These are phyloP conservation scores for Angophora floribunda DNA, from an alignment of 345 rosid genomes.

Conservation along the genomic window DNA sequence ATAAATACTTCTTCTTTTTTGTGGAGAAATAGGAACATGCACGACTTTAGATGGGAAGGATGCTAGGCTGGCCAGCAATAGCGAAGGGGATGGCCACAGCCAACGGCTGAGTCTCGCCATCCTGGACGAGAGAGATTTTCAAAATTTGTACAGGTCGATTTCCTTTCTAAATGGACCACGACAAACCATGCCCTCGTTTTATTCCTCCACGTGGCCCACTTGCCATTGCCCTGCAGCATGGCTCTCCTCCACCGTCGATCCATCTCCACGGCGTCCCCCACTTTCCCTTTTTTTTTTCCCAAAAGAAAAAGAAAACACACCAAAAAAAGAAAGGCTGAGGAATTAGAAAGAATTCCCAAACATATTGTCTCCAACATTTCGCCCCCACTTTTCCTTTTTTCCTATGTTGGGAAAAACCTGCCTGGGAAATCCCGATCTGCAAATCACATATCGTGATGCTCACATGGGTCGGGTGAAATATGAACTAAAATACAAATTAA, in stretches of 20 bases:
- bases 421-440: not conserved
- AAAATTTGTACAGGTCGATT: not conserved
- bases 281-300: too few species aligned
- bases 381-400: not conserved
- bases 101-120: not conserved
- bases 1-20: not conserved
- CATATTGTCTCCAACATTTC: not conserved
- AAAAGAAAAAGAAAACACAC: too few species aligned
- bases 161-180: not conserved
- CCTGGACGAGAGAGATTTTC: not conserved
- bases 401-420: not conserved
- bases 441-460: not conserved
- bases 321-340: not conserved
- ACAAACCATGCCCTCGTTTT: not conserved
- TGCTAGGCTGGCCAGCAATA: not conserved
- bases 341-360: not conserved
- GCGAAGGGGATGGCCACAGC: not conserved
- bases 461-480: rapidly evolving
- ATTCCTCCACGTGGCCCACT: not conserved
- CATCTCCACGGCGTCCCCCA: not conserved
- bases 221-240: not conserved
- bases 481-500: not conserved
- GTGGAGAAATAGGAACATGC: not conserved
- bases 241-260: not conserved
- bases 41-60: not conserved